phyloP scores from a whole-genome alignment of 768 basidiomycete genomes.

The Pleurotus cornucopiae region DNA sequence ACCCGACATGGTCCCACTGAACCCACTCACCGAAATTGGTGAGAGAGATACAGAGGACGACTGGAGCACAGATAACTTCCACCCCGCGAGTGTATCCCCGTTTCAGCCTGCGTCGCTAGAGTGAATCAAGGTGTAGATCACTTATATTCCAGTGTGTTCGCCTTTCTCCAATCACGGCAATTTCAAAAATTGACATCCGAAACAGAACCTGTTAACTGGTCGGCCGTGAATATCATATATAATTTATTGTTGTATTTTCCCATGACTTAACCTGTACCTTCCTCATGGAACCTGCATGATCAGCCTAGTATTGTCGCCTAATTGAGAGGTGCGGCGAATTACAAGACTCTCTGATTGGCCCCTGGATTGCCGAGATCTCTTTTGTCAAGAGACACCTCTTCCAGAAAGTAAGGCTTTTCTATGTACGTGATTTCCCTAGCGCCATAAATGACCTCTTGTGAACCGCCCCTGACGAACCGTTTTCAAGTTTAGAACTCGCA shows the following conservation, averaged over 20 bases:
- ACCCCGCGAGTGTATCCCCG: slow-evolving; percentile 7
- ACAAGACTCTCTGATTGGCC: neutral
- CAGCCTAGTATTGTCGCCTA: neutral
- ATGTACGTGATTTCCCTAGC: slow-evolving; percentile 8
- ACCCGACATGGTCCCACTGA: neutral
- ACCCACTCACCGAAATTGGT: neutral
- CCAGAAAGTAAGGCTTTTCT: slow-evolving; percentile 6
- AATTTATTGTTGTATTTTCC: slow-evolving; percentile 9
- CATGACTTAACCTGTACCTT: slow-evolving; percentile 5
- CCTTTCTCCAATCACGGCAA: neutral
- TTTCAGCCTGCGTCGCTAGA: slow-evolving; percentile 11
- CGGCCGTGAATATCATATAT: slow-evolving; percentile 6
- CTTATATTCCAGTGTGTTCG: neutral
- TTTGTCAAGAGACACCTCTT: slow-evolving; percentile 6
- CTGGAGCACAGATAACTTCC: slow-evolving; percentile 30
- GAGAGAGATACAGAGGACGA: slow-evolving; percentile 30
- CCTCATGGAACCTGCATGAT: slow-evolving; percentile 7
- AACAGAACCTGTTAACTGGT: neutral
- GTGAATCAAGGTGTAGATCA: neutral
- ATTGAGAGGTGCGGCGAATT: slow-evolving; percentile 1
- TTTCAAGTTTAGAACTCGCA: slow-evolving; percentile 3
- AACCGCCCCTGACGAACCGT: slow-evolving; percentile 5
- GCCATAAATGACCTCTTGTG: slow-evolving; percentile 6
- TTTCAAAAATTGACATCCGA: neutral
- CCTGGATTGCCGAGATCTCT: slow-evolving; percentile 7